Percentiles rank a stretch among this genome's conserved stretches.
Evolutionary conservation across 768 basidiomycete species (phyloP).

Genomic region (Gloeopeniophorella convolvens): DNA sequence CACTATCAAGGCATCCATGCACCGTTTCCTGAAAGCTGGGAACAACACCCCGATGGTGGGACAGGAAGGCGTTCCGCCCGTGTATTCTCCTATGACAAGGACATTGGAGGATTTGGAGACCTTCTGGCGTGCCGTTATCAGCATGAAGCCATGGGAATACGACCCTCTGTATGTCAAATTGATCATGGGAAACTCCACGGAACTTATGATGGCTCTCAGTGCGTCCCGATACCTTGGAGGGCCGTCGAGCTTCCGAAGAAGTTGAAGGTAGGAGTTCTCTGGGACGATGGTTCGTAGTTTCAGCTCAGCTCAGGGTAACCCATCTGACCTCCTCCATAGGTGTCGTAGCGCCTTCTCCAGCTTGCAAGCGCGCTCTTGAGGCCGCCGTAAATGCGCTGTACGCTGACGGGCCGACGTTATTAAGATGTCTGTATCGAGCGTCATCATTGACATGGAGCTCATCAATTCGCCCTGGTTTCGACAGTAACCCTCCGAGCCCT

Average conservation of each 20-base stretch:
- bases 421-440: constrained; percentile 41
- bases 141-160: constrained; percentile 60
- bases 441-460: neutral
- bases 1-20: constrained; percentile 49
- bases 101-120: constrained; percentile 57
- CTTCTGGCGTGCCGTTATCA: constrained; percentile 57
- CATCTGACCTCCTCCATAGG: constrained; percentile 31
- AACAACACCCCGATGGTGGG: constrained; percentile 42
- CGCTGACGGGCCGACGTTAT: constrained; percentile 42
- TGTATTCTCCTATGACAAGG: constrained; percentile 54
- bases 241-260: constrained; percentile 17
- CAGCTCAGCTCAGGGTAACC: neutral
- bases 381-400: constrained; percentile 39
- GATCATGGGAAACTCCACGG: neutral
- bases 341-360: constrained; percentile 51
- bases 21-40: constrained; percentile 52
- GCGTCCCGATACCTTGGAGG: constrained; percentile 31
- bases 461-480: neutral
- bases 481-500: constrained; percentile 39
- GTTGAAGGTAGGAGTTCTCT: constrained; percentile 14
- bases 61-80: constrained; percentile 48
- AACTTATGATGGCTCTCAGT: constrained; percentile 21
- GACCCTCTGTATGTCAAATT: constrained; percentile 39
- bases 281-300: constrained; percentile 50
- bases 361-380: constrained; percentile 48